phyloP scores from a whole-genome alignment of 192 early-diverging fungal species.

The Backusella psychrophila region DNA sequence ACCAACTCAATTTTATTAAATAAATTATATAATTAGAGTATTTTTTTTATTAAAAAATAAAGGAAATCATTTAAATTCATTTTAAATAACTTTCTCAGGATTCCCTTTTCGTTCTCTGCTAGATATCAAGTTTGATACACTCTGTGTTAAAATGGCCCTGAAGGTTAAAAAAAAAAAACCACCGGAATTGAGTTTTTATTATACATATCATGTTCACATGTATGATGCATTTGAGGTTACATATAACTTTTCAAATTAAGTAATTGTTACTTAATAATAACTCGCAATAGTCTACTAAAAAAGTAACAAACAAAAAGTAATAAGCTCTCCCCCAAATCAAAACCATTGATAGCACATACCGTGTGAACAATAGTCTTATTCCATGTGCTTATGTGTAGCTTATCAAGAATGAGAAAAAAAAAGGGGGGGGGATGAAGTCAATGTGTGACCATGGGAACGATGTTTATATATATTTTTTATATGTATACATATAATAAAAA shows the following conservation, averaged over 20 bases:
- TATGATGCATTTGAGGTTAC: background rate
- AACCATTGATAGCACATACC: background rate
- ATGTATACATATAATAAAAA: background rate
- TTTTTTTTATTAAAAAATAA: background rate
- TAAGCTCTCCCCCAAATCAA: background rate
- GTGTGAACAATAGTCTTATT: background rate
- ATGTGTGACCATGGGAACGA: background rate
- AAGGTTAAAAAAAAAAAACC: background rate
- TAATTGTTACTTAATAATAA: background rate
- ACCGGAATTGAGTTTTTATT: background rate
- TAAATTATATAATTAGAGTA: background rate
- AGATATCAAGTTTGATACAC: background rate
- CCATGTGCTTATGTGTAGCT: background rate
- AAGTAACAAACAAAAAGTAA: background rate
- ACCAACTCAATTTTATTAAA: background rate
- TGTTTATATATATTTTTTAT: background rate
- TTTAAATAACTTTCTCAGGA: background rate
- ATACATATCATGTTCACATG: background rate
- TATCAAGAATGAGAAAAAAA: slow-evolving; percentile 5
- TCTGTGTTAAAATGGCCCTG: background rate
- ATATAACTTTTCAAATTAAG: background rate
- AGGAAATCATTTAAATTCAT: background rate
- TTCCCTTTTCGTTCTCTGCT: background rate
- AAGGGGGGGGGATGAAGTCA: background rate
- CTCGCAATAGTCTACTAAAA: background rate